Conservation (phyloP, 2,329 filamentous ascomycete species). For the Sordariomycetes sp. region DNA sequence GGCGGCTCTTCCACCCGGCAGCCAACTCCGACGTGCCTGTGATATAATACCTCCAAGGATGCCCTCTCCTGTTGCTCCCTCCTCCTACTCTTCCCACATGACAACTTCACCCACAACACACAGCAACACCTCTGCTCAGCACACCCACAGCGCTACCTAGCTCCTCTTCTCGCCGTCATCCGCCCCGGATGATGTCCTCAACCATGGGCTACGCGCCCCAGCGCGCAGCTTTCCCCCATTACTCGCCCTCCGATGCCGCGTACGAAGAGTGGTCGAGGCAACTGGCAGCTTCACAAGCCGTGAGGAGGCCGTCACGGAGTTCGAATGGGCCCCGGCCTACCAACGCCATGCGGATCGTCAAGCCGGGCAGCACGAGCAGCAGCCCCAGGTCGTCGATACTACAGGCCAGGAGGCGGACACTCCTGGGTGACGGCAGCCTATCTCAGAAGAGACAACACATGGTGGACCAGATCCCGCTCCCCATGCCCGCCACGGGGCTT, state of each 20-base stretch:
- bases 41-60: conserved; percentile 1
- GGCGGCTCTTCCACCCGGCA: neutral
- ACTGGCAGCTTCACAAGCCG: conserved; percentile 32
- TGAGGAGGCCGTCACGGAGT: conserved; percentile 35
- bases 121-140: neutral
- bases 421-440: conserved; percentile 36
- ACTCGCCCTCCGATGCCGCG: conserved; percentile 25
- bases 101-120: neutral
- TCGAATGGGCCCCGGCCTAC: conserved; percentile 35
- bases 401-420: conserved; percentile 42
- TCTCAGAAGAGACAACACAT: conserved; percentile 30
- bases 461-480: conserved; percentile 24
- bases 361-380: conserved; percentile 58
- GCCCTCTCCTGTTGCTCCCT: neutral
- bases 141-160: neutral
- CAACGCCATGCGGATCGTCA: conserved; percentile 47
- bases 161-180: neutral
- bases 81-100: neutral
- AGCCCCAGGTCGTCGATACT: conserved; percentile 48
- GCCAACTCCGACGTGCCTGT: neutral
- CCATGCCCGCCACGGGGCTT: neutral
- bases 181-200: neutral
- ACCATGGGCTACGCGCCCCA: neutral
- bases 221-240: conserved; percentile 13
- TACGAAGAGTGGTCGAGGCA: conserved; percentile 43